Percentiles rank a stretch among this genome's conserved stretches.
These are phyloP conservation scores for Suillus weaverae DNA, from an alignment of 768 basidiomycete species.

Conservation along the genomic window DNA sequence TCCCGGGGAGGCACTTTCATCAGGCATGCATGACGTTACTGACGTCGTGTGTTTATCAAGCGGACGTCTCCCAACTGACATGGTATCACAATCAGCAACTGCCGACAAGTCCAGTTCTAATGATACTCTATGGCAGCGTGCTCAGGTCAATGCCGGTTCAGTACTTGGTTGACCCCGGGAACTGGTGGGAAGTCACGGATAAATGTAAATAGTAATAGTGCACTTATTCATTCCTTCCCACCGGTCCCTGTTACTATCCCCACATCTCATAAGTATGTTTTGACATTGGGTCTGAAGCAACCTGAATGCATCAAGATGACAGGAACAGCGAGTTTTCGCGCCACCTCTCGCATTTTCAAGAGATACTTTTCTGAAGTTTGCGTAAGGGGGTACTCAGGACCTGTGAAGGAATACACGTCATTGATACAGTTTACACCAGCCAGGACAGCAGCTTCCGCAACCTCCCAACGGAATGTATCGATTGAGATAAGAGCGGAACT, in stretches of 20 bases:
- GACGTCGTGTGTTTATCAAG: not conserved
- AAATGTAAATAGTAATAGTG: not conserved
- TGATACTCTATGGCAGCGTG: not conserved
- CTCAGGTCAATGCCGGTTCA: not conserved
- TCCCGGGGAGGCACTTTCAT: not conserved
- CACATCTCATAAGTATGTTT: not conserved
- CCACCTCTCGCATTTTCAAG: conserved; percentile 62
- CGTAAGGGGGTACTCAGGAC: conserved; percentile 49
- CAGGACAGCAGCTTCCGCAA: conserved; percentile 69
- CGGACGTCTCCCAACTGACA: not conserved
- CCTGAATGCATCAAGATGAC: conserved; percentile 90
- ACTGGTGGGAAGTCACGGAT: not conserved
- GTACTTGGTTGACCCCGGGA: not conserved
- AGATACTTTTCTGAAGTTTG: conserved; percentile 40
- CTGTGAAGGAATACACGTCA: conserved; percentile 84
- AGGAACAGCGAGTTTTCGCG: conserved; percentile 67
- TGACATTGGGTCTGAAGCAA: not conserved
- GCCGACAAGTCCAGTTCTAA: not conserved
- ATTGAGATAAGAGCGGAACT: conserved; percentile 22
- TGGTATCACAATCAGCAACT: not conserved
- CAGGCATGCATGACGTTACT: too few species aligned
- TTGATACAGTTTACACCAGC: conserved; percentile 94
- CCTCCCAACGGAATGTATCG: conserved; percentile 61
- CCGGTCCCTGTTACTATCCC: not conserved
- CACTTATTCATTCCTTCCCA: not conserved